Evolutionary conservation across 805 yeast genomes (phyloP).

Genomic region (Saccharomycopsis sp.): DNA sequence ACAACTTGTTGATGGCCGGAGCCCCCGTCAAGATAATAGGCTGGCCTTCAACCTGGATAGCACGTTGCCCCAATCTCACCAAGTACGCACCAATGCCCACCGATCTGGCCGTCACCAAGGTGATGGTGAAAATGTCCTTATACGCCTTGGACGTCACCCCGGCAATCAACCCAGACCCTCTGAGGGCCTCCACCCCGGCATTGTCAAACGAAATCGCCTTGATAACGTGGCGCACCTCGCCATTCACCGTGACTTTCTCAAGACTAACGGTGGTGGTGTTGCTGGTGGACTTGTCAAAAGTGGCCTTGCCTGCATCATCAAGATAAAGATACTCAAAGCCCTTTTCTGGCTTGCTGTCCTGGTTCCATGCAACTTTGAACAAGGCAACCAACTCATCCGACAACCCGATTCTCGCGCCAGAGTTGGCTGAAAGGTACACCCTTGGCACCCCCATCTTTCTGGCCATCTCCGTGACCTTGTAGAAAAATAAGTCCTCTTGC

Average conservation of each 20-base stretch:
- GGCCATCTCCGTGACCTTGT: slow-evolving; percentile 87
- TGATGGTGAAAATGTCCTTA: slow-evolving; percentile 92
- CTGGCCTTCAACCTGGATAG: slow-evolving; percentile 97
- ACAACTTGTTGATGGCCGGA: slow-evolving; percentile 91
- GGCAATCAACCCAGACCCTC: slow-evolving; percentile 97
- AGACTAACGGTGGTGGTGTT: slow-evolving; percentile 57
- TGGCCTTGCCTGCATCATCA: slow-evolving; percentile 52
- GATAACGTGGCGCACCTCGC: slow-evolving; percentile 74
- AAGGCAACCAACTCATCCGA: slow-evolving; percentile 92
- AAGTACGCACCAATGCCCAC: slow-evolving; percentile 99
- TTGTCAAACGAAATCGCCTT: slow-evolving; percentile 92
- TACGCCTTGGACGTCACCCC: slow-evolving; percentile 98
- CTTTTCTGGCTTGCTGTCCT: slow-evolving; percentile 59
- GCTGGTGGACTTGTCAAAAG: slow-evolving; percentile 45
- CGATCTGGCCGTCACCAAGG: slow-evolving; percentile 98
- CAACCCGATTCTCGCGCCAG: slow-evolving; percentile 98
- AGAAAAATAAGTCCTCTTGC: slow-evolving; percentile 84
- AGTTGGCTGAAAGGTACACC: slow-evolving; percentile 91
- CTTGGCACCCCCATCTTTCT: slow-evolving; percentile 90
- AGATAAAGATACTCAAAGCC: slow-evolving; percentile 89
- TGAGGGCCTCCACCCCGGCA: slow-evolving; percentile 95
- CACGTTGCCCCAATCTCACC: slow-evolving; percentile 97
- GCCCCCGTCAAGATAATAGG: slow-evolving; percentile 99
- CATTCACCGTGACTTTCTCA: slow-evolving; percentile 74
- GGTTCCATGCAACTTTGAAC: slow-evolving; percentile 90